These are phyloP conservation scores for Emydomyces testavorans DNA, from an alignment of 2,329 filamentous ascomycete genomes.

Conservation along the genomic window DNA sequence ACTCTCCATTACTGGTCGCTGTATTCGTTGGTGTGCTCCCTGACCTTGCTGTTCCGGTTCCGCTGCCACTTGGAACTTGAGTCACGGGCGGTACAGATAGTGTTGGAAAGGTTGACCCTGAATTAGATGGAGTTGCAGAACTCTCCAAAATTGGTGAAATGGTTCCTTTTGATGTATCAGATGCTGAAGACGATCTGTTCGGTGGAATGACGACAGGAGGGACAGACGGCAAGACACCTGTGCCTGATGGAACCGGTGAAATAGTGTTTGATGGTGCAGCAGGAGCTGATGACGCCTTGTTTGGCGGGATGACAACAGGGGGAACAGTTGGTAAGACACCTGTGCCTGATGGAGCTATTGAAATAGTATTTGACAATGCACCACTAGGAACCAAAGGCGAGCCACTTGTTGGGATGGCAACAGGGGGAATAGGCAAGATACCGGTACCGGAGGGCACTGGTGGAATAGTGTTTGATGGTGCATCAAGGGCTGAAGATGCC, in stretches of 20 bases:
- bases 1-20: background rate
- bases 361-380: no score
- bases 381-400: no score
- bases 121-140: background rate
- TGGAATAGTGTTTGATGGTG: background rate
- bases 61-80: constrained; percentile 1
- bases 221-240: background rate
- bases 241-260: no score
- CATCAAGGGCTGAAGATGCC: background rate
- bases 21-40: background rate
- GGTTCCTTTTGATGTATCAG: background rate
- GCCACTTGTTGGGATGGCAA: background rate
- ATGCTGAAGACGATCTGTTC: background rate
- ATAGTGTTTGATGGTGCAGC: no score
- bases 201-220: background rate
- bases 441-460: background rate
- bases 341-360: no score
- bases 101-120: constrained; percentile 8
- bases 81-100: constrained; percentile 9
- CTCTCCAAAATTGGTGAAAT: background rate
- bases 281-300: background rate
- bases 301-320: background rate
- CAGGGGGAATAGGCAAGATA: background rate
- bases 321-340: background rate
- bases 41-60: constrained; percentile 1